phyloP scores from a whole-genome alignment of 306 rosid genomes.

The Cucurbita moschata region DNA sequence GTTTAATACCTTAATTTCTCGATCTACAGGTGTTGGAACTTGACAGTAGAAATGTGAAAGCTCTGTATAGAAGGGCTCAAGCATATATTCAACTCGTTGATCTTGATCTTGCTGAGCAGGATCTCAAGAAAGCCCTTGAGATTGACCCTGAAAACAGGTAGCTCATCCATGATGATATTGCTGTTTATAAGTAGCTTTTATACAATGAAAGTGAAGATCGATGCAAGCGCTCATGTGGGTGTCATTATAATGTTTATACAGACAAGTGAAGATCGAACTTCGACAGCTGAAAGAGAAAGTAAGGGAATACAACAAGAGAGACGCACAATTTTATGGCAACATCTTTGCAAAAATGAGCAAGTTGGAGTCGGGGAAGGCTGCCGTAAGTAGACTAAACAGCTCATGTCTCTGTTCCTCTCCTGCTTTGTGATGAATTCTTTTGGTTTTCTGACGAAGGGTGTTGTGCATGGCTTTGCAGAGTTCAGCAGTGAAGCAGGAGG shows the following conservation, averaged over 20 bases:
- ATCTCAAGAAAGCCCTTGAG: slow-evolving; percentile 30
- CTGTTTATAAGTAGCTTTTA: background rate
- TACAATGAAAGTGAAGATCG: background rate
- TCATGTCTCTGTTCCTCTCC: background rate
- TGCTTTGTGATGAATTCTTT: background rate
- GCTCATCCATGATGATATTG: background rate
- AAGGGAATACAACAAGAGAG: slow-evolving; percentile 29
- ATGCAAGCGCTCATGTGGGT: background rate
- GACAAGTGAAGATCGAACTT: slow-evolving; percentile 23
- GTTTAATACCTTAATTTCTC: background rate
- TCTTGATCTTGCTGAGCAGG: slow-evolving; percentile 29
- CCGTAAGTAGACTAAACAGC: slow-evolving; percentile 4
- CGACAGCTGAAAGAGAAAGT: slow-evolving; percentile 19
- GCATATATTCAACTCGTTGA: slow-evolving; percentile 28
- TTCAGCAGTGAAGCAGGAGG: slow-evolving; percentile 23
- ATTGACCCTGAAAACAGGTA: slow-evolving; percentile 31
- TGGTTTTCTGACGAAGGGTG: background rate
- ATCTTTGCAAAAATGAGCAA: slow-evolving; percentile 39
- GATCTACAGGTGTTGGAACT: slow-evolving; percentile 20
- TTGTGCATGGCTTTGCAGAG: slow-evolving; percentile 8
- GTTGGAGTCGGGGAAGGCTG: slow-evolving; percentile 17
- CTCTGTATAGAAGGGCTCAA: slow-evolving; percentile 30
- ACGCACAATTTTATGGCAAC: slow-evolving; percentile 26
- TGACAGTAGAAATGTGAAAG: slow-evolving; percentile 27
- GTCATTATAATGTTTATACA: background rate